Conservation (phyloP, 768 basidiomycete genomes). For the Pleurotus platypus region DNA sequence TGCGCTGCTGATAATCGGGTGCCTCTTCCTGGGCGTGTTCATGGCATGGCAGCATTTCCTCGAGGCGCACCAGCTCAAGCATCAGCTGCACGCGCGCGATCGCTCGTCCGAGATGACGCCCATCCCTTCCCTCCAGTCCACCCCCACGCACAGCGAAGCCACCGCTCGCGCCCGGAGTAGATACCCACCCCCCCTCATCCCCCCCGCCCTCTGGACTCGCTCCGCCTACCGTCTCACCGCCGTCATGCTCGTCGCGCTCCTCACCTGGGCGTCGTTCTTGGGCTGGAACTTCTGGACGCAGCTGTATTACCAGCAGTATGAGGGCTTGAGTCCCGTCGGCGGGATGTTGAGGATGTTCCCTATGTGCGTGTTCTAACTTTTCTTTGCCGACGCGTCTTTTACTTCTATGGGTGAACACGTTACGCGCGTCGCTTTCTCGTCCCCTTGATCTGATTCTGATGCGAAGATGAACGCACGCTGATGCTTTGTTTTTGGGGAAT, state of each 20-base stretch:
- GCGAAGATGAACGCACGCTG: no score
- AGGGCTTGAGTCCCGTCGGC: constrained; percentile 46
- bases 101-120: no score
- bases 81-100: no score
- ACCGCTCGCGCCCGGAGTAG: constrained; percentile 22
- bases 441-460: no score
- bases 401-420: no score
- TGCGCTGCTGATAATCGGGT: constrained; percentile 57
- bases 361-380: constrained; percentile 30
- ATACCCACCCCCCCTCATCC: constrained; percentile 52
- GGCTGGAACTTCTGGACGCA: constrained; percentile 39
- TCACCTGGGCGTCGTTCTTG: constrained; percentile 55
- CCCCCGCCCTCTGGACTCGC: constrained; percentile 55
- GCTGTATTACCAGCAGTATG: constrained; percentile 73
- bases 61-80: constrained; percentile 27
- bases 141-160: constrained; percentile 12
- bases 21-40: constrained; percentile 54
- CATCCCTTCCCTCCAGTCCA: no score
- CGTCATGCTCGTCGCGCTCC: constrained; percentile 53
- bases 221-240: constrained; percentile 54
- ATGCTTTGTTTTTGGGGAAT: no score
- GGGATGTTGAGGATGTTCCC: constrained; percentile 69
- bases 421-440: no score
- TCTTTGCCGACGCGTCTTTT: no score
- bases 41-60: constrained; percentile 64